phyloP scores from a whole-genome alignment of 2,329 filamentous ascomycete genomes.

The Chaetothyriales sp. region DNA sequence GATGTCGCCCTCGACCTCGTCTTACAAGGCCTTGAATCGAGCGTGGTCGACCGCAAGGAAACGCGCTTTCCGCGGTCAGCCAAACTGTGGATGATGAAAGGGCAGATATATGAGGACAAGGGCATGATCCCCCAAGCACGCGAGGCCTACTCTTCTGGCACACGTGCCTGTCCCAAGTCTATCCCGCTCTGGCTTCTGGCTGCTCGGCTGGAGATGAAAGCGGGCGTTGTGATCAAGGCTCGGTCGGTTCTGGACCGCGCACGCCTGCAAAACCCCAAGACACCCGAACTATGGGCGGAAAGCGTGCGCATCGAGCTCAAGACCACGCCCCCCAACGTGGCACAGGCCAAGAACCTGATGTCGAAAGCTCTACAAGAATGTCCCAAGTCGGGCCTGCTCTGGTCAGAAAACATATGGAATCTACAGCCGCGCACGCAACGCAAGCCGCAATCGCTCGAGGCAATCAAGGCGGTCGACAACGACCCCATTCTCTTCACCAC shows the following conservation, averaged over 20 bases:
- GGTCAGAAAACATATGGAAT: conserved; percentile 91
- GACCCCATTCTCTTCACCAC: conserved; percentile 80
- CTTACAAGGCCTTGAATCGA: conserved; percentile 46
- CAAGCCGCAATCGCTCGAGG: conserved; percentile 78
- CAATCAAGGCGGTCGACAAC: conserved; percentile 92
- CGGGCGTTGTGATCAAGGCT: conserved; percentile 75
- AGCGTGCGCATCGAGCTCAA: conserved; percentile 85
- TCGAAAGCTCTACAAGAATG: conserved; percentile 84
- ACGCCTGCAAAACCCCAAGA: conserved; percentile 73
- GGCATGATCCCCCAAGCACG: conserved; percentile 69
- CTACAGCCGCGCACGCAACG: conserved; percentile 83
- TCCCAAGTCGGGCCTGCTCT: conserved; percentile 71
- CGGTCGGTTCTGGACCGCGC: conserved; percentile 87
- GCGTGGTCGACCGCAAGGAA: conserved; percentile 28
- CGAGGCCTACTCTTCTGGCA: conserved; percentile 77
- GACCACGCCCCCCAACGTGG: conserved; percentile 51
- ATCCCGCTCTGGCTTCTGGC: conserved; percentile 84
- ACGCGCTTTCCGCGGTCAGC: conserved; percentile 70
- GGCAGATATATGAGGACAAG: conserved; percentile 83
- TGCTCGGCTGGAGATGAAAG: conserved; percentile 69
- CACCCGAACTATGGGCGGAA: conserved; percentile 74
- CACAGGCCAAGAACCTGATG: conserved; percentile 83
- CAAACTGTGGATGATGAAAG: conserved; percentile 98
- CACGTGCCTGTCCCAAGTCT: conserved; percentile 69
- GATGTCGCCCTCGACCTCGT: conserved; percentile 76